Conservation (phyloP, 1,284 basidiomycete species). For the Austroboletus novae-zelandiae region DNA sequence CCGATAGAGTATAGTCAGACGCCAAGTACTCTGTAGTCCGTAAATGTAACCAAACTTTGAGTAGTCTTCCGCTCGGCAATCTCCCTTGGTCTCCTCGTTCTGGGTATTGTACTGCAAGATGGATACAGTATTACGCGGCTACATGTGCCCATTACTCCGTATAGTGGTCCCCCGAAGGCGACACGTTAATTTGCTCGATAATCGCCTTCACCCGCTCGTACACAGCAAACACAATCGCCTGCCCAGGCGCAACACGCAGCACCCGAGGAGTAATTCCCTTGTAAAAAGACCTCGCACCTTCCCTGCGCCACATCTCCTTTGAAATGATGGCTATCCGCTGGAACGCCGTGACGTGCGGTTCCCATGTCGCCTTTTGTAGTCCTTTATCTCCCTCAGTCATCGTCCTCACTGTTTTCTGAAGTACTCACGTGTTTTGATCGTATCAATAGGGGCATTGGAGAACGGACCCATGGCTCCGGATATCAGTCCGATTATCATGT, state of each 20-base stretch:
- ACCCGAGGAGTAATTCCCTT: slow-evolving; percentile 98
- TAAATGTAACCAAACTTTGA: too few relatives aligned
- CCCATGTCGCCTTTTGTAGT: slow-evolving; percentile 81
- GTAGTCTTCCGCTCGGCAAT: too few relatives aligned
- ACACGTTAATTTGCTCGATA: slow-evolving; percentile 70
- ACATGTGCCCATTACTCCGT: slow-evolving; percentile 42
- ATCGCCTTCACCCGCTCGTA: slow-evolving; percentile 80
- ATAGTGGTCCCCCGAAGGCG: slow-evolving; percentile 56
- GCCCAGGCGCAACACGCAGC: slow-evolving; percentile 92
- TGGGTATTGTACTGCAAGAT: neutral
- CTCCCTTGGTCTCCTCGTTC: too few relatives aligned
- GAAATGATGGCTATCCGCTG: slow-evolving; percentile 80
- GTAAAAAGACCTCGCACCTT: slow-evolving; percentile 90
- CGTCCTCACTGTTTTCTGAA: neutral
- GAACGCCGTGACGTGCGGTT: slow-evolving; percentile 76
- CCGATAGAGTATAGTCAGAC: too few relatives aligned
- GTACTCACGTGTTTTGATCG: slow-evolving; percentile 87
- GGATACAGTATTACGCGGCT: neutral
- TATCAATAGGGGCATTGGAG: slow-evolving; percentile 97
- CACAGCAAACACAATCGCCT: slow-evolving; percentile 88
- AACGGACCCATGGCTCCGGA: slow-evolving; percentile 98
- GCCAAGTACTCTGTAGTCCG: too few relatives aligned
- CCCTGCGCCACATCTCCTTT: slow-evolving; percentile 89
- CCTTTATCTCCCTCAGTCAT: slow-evolving; percentile 40
- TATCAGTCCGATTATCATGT: slow-evolving; percentile 91